These are phyloP conservation scores for Anthracocystis walkeri DNA, from an alignment of 1,284 basidiomycete species.

Conservation along the genomic window DNA sequence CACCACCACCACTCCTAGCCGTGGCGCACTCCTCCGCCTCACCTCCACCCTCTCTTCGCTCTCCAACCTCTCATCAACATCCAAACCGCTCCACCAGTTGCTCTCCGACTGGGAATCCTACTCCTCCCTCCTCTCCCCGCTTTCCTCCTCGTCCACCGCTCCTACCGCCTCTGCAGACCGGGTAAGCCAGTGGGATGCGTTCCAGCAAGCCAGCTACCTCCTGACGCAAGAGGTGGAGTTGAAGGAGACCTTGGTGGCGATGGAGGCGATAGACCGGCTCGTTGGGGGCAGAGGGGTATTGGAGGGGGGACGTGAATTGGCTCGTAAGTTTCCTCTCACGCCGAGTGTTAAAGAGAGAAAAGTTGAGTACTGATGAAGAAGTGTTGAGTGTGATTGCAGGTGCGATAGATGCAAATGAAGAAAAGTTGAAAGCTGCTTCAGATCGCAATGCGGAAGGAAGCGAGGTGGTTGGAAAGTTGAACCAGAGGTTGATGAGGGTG, in stretches of 20 bases:
- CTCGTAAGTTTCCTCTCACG: not conserved
- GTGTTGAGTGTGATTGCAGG: no score
- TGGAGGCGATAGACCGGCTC: slow-evolving; percentile 1
- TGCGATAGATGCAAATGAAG: no score
- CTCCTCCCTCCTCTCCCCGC: slow-evolving; percentile 10
- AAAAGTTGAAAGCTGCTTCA: not conserved
- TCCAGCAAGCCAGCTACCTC: slow-evolving; percentile 13
- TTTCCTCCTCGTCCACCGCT: not conserved
- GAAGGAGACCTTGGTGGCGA: not conserved
- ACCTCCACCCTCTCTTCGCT: not conserved
- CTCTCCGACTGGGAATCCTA: slow-evolving; percentile 15
- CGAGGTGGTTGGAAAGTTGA: not conserved
- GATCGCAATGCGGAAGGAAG: not conserved
- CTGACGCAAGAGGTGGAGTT: slow-evolving; percentile 12
- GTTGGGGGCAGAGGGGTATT: slow-evolving; percentile 6
- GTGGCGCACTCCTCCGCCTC: not conserved
- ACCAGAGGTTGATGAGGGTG: not conserved
- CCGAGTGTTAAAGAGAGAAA: not conserved
- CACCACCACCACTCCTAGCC: not conserved
- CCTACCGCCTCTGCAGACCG: not conserved
- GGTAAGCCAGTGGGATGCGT: slow-evolving; percentile 22
- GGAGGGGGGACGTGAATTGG: not conserved
- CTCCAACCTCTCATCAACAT: not conserved
- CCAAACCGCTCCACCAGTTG: slow-evolving; percentile 9
- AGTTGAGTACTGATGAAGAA: no score